Percentiles rank a stretch among this genome's conserved stretches.
These are phyloP conservation scores for Aspergillus costaricaensis DNA, from an alignment of 2,329 filamentous ascomycete species.

Conservation along the genomic window DNA sequence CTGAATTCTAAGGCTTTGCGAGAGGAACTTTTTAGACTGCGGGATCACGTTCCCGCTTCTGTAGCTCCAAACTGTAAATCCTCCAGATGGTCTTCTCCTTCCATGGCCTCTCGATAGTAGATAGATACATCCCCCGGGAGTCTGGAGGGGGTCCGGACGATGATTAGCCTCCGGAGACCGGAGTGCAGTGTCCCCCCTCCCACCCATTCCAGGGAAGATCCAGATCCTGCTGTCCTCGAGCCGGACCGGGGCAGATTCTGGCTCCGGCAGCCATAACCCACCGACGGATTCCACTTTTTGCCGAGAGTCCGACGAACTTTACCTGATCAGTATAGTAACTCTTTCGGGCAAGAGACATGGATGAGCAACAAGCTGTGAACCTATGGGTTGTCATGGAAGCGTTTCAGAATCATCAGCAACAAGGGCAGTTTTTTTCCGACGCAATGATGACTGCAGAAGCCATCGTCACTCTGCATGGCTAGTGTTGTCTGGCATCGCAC, in stretches of 20 bases:
- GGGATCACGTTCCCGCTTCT: constrained; percentile 3
- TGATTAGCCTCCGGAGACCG: too few species aligned
- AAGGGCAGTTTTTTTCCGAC: neutral
- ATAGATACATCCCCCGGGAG: neutral
- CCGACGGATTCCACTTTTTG: constrained; percentile 10
- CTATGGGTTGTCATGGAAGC: neutral
- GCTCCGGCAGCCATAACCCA: constrained; percentile 7
- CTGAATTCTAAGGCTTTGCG: constrained; percentile 7
- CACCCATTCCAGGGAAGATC: neutral
- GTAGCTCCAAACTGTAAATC: constrained; percentile 17
- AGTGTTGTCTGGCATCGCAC: neutral
- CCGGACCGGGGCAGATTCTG: constrained; percentile 10
- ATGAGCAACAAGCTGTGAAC: neutral
- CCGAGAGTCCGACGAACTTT: constrained; percentile 15
- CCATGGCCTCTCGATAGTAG: neutral
- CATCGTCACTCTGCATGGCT: neutral
- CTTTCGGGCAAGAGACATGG: neutral
- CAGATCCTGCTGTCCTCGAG: neutral
- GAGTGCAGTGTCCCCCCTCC: too few species aligned
- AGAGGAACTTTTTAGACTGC: neutral
- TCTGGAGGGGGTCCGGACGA: too few species aligned
- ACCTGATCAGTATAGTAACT: neutral
- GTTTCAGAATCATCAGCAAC: neutral
- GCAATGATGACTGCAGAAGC: constrained; percentile 3
- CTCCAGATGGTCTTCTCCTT: neutral